A percentile compares a stretch with the other conserved stretches of the same genome.
Evolutionary conservation across 1,284 basidiomycete genomes (phyloP).

Genomic region (Cerioporus squamosus): DNA sequence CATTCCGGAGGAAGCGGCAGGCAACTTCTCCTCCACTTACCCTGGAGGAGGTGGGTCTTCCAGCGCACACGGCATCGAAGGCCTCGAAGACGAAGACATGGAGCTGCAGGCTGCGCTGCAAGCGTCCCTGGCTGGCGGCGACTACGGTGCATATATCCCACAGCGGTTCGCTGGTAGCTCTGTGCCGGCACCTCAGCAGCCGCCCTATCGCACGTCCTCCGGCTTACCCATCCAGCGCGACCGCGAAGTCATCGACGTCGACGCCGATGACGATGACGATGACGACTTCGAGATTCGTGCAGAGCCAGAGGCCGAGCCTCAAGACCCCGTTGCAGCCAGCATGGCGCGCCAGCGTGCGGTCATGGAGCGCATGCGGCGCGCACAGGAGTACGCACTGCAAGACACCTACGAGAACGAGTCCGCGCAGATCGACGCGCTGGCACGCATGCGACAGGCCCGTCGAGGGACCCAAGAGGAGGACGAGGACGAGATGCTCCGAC

Average conservation of each 20-base stretch:
- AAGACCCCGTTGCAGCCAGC: slow-evolving; percentile 69
- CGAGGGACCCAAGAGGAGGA: slow-evolving; percentile 57
- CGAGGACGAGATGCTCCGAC: slow-evolving; percentile 63
- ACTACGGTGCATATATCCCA: slow-evolving; percentile 11
- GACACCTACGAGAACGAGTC: slow-evolving; percentile 55
- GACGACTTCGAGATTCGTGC: not conserved
- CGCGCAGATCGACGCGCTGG: slow-evolving; percentile 28
- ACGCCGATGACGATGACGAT: slow-evolving; percentile 25
- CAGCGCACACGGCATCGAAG: slow-evolving; percentile 32
- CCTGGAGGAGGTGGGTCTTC: slow-evolving; percentile 24
- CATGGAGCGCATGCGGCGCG: slow-evolving; percentile 66
- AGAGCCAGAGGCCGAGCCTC: slow-evolving; percentile 6
- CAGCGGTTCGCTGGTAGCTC: slow-evolving; percentile 2
- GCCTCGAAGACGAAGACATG: slow-evolving; percentile 83
- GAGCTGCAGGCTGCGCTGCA: slow-evolving; percentile 87
- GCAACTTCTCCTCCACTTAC: slow-evolving; percentile 17
- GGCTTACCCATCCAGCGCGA: slow-evolving; percentile 4
- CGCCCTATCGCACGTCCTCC: not conserved
- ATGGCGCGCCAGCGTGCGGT: slow-evolving; percentile 65
- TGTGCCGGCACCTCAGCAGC: not conserved
- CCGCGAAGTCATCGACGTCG: slow-evolving; percentile 20
- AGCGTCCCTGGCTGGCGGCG: slow-evolving; percentile 58
- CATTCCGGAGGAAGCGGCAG: slow-evolving; percentile 54
- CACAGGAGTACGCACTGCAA: slow-evolving; percentile 72
- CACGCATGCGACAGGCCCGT: slow-evolving; percentile 26